These are phyloP conservation scores for Colletotrichum agaves DNA, from an alignment of 2,329 filamentous ascomycete genomes.

Conservation along the genomic window DNA sequence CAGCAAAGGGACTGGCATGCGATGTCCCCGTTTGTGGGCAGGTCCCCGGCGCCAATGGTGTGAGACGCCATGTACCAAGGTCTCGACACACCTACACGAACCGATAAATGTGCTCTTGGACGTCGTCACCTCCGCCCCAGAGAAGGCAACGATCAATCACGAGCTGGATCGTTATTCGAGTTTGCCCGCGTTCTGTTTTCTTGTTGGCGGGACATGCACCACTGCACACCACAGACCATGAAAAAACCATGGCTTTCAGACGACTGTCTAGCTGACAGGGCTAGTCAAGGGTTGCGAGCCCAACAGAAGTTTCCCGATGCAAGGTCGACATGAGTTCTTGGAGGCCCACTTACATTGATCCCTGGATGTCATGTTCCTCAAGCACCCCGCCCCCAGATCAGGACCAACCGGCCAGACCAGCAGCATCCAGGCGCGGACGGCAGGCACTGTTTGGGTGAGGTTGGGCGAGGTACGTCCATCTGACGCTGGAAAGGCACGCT, in stretches of 20 bases:
- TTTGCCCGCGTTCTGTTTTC: background rate
- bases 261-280: background rate
- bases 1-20: constrained; percentile 28
- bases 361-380: background rate
- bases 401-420: constrained; percentile 28
- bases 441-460: background rate
- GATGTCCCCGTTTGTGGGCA: constrained; percentile 27
- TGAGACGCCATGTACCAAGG: constrained; percentile 13
- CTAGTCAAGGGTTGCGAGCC: background rate
- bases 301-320: constrained; percentile 9
- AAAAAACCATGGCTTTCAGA: constrained; percentile 3
- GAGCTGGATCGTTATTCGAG: background rate
- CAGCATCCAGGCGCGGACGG: constrained; percentile 29
- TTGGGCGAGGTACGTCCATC: background rate
- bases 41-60: constrained; percentile 16
- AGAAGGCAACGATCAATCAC: constrained; percentile 33
- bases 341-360: background rate
- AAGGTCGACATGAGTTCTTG: background rate
- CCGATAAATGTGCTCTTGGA: constrained; percentile 24
- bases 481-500: background rate
- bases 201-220: constrained; percentile 10
- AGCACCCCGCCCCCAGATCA: constrained; percentile 20
- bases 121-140: constrained; percentile 36
- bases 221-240: background rate
- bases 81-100: constrained; percentile 1